Evolutionary conservation across 1,139 yeast species (phyloP).

Genomic region (Yamadazyma songkhlaensis): DNA sequence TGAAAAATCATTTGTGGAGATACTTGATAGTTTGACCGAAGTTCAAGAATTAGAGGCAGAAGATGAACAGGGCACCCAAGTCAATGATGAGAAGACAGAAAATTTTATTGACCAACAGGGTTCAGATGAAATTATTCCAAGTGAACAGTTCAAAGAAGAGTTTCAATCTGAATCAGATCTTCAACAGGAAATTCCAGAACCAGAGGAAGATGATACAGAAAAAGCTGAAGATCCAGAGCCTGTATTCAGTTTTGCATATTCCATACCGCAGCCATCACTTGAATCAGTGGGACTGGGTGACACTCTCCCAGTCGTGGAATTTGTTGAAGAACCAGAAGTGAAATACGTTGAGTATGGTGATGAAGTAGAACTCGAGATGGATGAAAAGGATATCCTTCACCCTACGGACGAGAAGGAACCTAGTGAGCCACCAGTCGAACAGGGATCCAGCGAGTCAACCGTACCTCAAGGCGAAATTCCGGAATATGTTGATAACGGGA

Average conservation of each 20-base stretch:
- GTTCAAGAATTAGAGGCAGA: too few relatives aligned
- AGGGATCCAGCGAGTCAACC: too few relatives aligned
- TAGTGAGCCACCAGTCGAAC: neutral
- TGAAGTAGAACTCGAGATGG: slow-evolving; percentile 7
- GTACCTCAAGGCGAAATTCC: neutral
- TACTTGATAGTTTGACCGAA: neutral
- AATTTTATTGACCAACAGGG: too few relatives aligned
- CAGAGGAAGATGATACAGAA: too few relatives aligned
- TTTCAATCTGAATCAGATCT: too few relatives aligned
- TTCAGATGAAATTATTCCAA: too few relatives aligned
- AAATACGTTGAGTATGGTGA: slow-evolving; percentile 9
- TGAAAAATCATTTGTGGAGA: neutral
- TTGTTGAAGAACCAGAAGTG: slow-evolving; percentile 2
- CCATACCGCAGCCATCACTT: neutral
- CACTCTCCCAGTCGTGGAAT: neutral
- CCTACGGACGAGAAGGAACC: slow-evolving; percentile 12
- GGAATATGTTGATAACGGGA: slow-evolving; percentile 2
- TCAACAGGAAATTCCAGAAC: too few relatives aligned
- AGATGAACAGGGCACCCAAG: too few relatives aligned
- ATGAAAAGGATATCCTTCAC: slow-evolving; percentile 8
- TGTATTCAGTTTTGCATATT: too few relatives aligned
- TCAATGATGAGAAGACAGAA: too few relatives aligned
- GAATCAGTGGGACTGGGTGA: neutral
- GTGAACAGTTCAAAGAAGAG: too few relatives aligned
- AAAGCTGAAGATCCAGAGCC: too few relatives aligned